Evolutionary conservation across 768 basidiomycete genomes (phyloP), one percentile per base, ranked within the genome.

Genomic region (Cystofilobasidium capitatum): DNA sequence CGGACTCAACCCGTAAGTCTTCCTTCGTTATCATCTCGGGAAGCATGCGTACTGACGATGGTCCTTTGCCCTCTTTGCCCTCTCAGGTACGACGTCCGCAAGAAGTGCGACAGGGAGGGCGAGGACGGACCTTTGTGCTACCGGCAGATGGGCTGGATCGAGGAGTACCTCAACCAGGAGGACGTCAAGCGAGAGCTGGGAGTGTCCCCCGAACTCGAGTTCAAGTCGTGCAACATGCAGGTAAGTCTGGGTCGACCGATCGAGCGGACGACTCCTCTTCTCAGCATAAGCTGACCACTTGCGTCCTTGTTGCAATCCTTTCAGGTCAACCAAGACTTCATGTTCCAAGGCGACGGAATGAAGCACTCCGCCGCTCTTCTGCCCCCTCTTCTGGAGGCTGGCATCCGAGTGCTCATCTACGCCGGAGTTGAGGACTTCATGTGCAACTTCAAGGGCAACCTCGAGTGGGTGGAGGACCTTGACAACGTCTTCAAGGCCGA

Each of bases 331-430:
- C 67, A 69, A 39, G 55, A 54, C 65, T 74, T 75, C 77, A 69
- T 77, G 64, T 71, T 85, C 73, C 87, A 89, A 74, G 93, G 94
- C 35, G 94, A 98, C 74, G 84, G 85, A 12, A 84, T 88, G 82
- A 89, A 86, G 74, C 87, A 96, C 76, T 85, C 86, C 37, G 88
- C 90, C 0, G 77, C 78, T 37, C 81, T 96, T 13, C 80, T 98
- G 13, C 87, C 89, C 2, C 85, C 88, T 49, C 80, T 99, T 42
- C 79, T 99, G 54, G 82, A 91, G 59, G 83, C 85, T 44, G 93
- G 91, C 7, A 81, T 99, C 42, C 80, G 89, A 64, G 78, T 99
- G 51, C 79, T 97, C 36, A 85, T 97, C 49, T 98, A 96, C 74
- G 91, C 92, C 68, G 92, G 80, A 33, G 76, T 76, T 61, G 72